A percentile compares a stretch with the other conserved stretches of the same genome.
These are phyloP conservation scores for Nicotiana sylvestris DNA, from an alignment of 257 asterid genomes.

Conservation along the genomic window DNA sequence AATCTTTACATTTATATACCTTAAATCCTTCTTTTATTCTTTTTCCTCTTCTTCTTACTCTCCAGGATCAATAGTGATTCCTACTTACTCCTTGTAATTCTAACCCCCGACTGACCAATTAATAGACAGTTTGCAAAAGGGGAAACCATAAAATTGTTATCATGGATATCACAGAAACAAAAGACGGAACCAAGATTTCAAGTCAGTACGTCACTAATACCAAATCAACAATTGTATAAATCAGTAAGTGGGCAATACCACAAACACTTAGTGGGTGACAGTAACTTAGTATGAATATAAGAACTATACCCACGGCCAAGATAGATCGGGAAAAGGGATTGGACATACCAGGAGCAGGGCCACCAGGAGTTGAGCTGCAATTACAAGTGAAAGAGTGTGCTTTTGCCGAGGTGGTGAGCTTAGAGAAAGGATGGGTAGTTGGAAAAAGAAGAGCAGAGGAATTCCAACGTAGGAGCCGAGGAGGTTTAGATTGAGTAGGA, in stretches of 20 bases:
- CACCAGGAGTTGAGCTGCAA: not conserved
- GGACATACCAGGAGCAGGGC: conserved; percentile 13
- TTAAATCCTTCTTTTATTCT: not conserved
- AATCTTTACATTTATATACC: no score
- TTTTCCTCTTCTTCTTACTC: not conserved
- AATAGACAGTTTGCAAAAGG: not conserved
- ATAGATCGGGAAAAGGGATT: not conserved
- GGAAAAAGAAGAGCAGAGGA: not conserved
- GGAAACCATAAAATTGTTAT: not conserved
- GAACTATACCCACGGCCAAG: not conserved
- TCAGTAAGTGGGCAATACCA: not conserved
- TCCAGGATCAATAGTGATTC: not conserved
- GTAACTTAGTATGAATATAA: no score
- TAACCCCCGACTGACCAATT: not conserved
- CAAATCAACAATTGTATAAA: not conserved
- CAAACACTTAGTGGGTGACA: no score
- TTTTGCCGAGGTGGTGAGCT: not conserved
- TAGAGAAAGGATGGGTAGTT: no score
- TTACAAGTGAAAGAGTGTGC: conserved; percentile 3
- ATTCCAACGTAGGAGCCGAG: not conserved
- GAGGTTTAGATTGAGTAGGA: not conserved
- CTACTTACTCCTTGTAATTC: not conserved
- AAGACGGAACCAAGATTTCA: not conserved
- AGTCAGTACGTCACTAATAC: not conserved
- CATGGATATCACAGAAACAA: not conserved